Evolutionary conservation across 306 rosid species (phyloP), one percentile per base, ranked within the genome.

Genomic region (Gastrolobium bilobum): DNA sequence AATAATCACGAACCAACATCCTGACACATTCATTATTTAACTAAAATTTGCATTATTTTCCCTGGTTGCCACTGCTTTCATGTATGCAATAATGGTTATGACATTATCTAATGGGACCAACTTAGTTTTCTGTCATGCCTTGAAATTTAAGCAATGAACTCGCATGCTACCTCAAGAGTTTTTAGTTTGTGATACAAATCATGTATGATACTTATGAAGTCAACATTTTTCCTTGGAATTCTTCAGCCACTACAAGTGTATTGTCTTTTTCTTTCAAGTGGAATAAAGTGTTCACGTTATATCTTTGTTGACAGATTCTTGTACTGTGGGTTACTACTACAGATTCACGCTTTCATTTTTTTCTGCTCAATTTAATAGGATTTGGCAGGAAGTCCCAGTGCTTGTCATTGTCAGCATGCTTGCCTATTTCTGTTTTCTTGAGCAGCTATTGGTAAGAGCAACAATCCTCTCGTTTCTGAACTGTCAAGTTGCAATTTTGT

Each of bases 371-470:
- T 71, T 85, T 76, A 30, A 61, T 73, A 95, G 98, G 93, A 85
- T 91, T 47, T 95, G 98, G 99, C 98, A 95, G 88, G 99, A 95
- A 85, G 94, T 95, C 7, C 99, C 99, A 0, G 97, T 91, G 80
- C 97, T 95, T 3, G 98, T 93, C 83, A 93, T 95, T 69, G 89
- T 95, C 86, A 93, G 99, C 88, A 89, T 91, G 97, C 94, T 95
- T 70, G 98, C 99, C 77, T 95, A 95, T 86, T 95, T 95, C 73
- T 95, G 99, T 84, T 95, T 93, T 78, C 98, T 95, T 47, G 99
- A 95, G 90, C 99, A 95, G 86, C 86, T 95, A 42, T 87, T 95
- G 94, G 99, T 95, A 91, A 87, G 89, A 83, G 37, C 34, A 33
- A 62, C 72, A 82, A 58, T 39, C 75, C 14, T 56, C 47, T 40